Conservation (phyloP, 495 filamentous ascomycete species). For the Penicillium roqueforti region DNA sequence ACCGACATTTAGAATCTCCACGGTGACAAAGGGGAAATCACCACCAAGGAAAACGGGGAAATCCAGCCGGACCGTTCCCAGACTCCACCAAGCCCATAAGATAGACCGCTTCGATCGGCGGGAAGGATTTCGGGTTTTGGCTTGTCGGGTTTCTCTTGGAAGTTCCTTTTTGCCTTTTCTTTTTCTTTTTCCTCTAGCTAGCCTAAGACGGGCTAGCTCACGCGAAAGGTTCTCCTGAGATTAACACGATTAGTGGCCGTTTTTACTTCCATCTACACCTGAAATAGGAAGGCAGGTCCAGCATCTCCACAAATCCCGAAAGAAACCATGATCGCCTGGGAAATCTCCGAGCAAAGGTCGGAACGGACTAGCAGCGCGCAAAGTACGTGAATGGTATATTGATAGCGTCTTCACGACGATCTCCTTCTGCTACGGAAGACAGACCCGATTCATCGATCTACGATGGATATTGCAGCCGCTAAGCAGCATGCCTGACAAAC, state of each 20-base stretch:
- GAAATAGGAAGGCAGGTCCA: too few species aligned
- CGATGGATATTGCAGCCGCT: not conserved
- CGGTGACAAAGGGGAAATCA: not conserved
- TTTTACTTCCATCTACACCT: slow-evolving; percentile 15
- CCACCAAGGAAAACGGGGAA: slow-evolving; percentile 10
- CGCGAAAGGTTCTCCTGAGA: not conserved
- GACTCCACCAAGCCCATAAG: slow-evolving; percentile 11
- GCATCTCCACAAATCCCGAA: slow-evolving; percentile 18
- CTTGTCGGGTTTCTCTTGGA: not conserved
- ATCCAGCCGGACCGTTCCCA: slow-evolving; percentile 26
- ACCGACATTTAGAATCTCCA: too few species aligned
- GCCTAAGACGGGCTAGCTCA: not conserved
- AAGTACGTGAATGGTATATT: too few species aligned
- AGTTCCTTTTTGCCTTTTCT: not conserved
- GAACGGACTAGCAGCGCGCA: too few species aligned
- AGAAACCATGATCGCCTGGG: too few species aligned
- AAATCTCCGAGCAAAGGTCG: too few species aligned
- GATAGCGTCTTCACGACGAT: not conserved
- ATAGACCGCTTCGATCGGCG: slow-evolving; percentile 27
- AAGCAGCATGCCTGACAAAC: too few species aligned
- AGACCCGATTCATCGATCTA: not conserved
- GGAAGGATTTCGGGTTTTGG: slow-evolving; percentile 11
- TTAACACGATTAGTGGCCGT: slow-evolving; percentile 17
- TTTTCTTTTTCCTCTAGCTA: not conserved
- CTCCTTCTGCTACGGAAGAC: not conserved